These are phyloP conservation scores for Boletus mariae DNA, from an alignment of 1,284 basidiomycete genomes.

Conservation along the genomic window DNA sequence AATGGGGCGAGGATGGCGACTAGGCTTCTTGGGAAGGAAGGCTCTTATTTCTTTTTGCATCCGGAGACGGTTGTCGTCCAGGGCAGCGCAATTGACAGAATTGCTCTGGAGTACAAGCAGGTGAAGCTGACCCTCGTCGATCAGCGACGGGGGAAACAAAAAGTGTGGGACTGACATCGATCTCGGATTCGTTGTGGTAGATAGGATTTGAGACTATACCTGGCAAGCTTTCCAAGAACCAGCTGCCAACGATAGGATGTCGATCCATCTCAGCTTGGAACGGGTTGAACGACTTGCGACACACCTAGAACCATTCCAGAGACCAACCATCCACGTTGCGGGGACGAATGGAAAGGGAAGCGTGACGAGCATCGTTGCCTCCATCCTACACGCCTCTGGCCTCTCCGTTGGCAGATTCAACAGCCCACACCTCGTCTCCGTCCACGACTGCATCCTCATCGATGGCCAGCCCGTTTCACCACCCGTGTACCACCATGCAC, in stretches of 20 bases:
- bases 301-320: conserved; percentile 61
- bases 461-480: conserved; percentile 54
- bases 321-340: conserved; percentile 89
- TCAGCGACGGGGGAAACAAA: too few species aligned
- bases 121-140: too few species aligned
- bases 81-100: too few species aligned
- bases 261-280: conserved; percentile 77
- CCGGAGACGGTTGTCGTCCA: too few species aligned
- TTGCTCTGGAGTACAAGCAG: too few species aligned
- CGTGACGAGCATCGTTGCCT: conserved; percentile 80
- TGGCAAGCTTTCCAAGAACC: too few species aligned
- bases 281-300: conserved; percentile 62
- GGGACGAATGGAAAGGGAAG: conserved; percentile 99
- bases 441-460: conserved; percentile 78
- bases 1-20: too few species aligned
- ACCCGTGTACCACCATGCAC: conserved; percentile 49
- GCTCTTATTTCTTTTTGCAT: too few species aligned
- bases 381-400: conserved; percentile 57
- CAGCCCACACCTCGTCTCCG: conserved; percentile 83
- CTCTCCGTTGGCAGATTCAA: conserved; percentile 84
- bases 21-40: too few species aligned
- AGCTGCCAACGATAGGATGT: conserved; percentile 38
- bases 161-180: too few species aligned
- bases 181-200: too few species aligned
- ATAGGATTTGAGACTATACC: too few species aligned